Evolutionary conservation across 169 alveolate species (phyloP).

Genomic region (Plasmodium inui): DNA sequence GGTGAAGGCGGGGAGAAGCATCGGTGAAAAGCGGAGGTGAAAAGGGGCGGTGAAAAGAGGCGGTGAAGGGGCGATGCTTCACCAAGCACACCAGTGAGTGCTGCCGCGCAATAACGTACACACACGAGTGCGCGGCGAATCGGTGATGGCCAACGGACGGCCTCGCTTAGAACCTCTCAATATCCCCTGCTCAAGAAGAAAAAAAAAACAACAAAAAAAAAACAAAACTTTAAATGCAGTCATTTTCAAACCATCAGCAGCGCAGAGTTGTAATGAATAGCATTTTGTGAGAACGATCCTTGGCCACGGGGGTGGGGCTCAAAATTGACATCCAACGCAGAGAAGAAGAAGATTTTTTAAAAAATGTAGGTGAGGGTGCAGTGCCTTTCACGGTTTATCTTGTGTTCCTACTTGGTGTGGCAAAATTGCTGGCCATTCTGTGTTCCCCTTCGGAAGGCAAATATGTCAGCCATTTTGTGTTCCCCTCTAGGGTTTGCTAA

Average conservation of each 20-base stretch:
- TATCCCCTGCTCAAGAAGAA: background rate
- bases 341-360: background rate
- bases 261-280: background rate
- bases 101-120: background rate
- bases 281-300: background rate
- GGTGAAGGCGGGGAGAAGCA: background rate
- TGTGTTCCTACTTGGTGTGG: background rate
- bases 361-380: background rate
- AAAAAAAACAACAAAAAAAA: background rate
- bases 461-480: background rate
- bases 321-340: background rate
- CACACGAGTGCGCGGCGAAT: background rate
- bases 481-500: too few species aligned
- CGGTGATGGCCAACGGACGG: background rate
- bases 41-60: background rate
- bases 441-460: background rate
- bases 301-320: background rate
- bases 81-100: background rate
- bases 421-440: background rate
- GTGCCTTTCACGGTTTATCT: background rate
- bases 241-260: background rate
- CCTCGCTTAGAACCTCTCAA: slow-evolving; percentile 1
- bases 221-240: background rate
- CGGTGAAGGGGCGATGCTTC: background rate
- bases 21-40: background rate